Percentiles rank a stretch among this genome's conserved stretches.
These are phyloP conservation scores for Saccharomycopsis sp. DNA, from an alignment of 805 yeast species.

Conservation along the genomic window DNA sequence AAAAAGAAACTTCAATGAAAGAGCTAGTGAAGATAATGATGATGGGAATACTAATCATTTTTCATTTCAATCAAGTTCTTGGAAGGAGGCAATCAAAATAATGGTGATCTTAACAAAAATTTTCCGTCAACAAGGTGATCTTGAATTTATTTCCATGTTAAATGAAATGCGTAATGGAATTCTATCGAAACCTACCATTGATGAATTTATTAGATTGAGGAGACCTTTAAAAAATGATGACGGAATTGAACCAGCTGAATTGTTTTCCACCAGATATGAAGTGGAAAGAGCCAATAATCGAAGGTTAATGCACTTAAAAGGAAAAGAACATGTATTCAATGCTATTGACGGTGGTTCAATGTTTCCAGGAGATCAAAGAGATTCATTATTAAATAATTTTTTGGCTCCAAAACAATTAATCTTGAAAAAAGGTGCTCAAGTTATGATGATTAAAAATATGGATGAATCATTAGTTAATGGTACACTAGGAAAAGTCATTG, in stretches of 20 bases:
- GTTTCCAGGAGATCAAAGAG: constrained; percentile 8
- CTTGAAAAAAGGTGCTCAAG: constrained; percentile 67
- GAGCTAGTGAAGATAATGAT: constrained; percentile 21
- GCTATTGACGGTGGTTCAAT: constrained; percentile 34
- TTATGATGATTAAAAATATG: constrained; percentile 70
- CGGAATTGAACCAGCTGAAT: constrained; percentile 62
- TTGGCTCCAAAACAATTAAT: constrained; percentile 48
- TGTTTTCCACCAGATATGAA: constrained; percentile 64
- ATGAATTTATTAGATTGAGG: constrained; percentile 40
- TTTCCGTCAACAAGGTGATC: constrained; percentile 70
- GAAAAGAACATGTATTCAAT: constrained; percentile 31
- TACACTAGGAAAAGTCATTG: constrained; percentile 59
- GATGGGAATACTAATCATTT: constrained; percentile 29
- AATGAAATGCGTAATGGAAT: constrained; percentile 63
- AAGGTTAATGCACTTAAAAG: constrained; percentile 37
- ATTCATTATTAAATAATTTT: constrained; percentile 38
- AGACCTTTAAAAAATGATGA: constrained; percentile 40
- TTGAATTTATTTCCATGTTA: constrained; percentile 58
- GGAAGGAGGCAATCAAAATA: constrained; percentile 47
- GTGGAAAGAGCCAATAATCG: constrained; percentile 55
- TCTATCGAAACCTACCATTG: constrained; percentile 36
- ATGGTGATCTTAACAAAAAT: constrained; percentile 55
- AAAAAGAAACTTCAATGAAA: constrained; percentile 20
- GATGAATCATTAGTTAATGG: constrained; percentile 72
- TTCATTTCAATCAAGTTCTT: constrained; percentile 56